Percentiles rank a stretch among this genome's conserved stretches.
Evolutionary conservation across 2,329 filamentous ascomycete species (phyloP).

Genomic region (Aspergillus thermomutatus): DNA sequence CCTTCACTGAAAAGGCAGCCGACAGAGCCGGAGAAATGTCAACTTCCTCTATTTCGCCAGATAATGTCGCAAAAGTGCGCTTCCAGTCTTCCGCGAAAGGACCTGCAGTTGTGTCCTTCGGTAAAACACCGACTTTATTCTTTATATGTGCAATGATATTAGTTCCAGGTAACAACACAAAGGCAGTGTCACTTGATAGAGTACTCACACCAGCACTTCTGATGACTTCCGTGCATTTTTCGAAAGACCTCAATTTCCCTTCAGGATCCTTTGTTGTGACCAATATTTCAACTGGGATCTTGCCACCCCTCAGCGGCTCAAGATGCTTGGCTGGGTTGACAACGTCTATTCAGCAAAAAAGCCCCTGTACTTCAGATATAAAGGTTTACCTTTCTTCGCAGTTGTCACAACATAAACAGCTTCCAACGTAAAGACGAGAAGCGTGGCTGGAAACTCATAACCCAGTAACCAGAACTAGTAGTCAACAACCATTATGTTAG

Average conservation of each 20-base stretch:
- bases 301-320: constrained; percentile 85
- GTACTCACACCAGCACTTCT: constrained; percentile 76
- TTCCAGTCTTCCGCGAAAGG: constrained; percentile 98
- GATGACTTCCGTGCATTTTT: constrained; percentile 78
- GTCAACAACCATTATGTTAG: constrained; percentile 5
- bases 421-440: constrained; percentile 88
- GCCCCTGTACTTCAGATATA: not conserved
- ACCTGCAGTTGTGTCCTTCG: constrained; percentile 79
- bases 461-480: constrained; percentile 92
- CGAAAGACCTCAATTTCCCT: constrained; percentile 86
- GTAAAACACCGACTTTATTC: constrained; percentile 85
- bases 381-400: constrained; percentile 79
- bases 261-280: constrained; percentile 88
- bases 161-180: not conserved
- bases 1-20: constrained; percentile 85
- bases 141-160: constrained; percentile 29
- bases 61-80: constrained; percentile 70
- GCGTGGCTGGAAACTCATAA: constrained; percentile 95
- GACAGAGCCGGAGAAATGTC: constrained; percentile 77
- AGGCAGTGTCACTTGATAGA: not conserved
- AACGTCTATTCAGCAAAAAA: not conserved
- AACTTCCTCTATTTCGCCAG: constrained; percentile 82
- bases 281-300: constrained; percentile 87
- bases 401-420: constrained; percentile 90
- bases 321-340: constrained; percentile 75